phyloP scores from a whole-genome alignment of 192 early-diverging fungal species.

The Phycomyces nitens region DNA sequence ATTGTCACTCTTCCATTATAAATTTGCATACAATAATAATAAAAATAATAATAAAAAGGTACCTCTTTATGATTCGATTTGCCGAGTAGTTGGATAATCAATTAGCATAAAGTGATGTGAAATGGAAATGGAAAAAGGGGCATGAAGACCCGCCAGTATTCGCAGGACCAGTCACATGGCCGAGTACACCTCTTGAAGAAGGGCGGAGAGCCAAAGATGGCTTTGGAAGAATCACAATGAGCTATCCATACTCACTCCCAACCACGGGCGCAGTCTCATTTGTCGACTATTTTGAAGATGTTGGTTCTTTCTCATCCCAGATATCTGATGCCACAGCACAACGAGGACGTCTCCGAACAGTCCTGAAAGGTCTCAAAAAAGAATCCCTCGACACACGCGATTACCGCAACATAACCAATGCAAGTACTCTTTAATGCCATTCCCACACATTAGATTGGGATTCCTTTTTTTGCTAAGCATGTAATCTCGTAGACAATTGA shows the following conservation, averaged over 20 bases:
- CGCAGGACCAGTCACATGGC: too few relatives aligned
- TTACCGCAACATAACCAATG: slow-evolving; percentile 43
- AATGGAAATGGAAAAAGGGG: background rate
- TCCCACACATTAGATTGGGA: background rate
- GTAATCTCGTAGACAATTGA: slow-evolving; percentile 31
- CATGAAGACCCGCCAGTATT: too few relatives aligned
- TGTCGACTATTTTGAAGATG: slow-evolving; percentile 43
- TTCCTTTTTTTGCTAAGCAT: background rate
- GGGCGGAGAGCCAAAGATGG: too few relatives aligned
- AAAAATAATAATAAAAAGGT: too few relatives aligned
- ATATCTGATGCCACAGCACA: slow-evolving; percentile 57
- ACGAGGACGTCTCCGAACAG: slow-evolving; percentile 49
- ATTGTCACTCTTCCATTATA: slow-evolving; percentile 9
- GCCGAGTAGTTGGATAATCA: too few relatives aligned
- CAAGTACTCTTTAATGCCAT: background rate
- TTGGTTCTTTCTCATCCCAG: slow-evolving; percentile 39
- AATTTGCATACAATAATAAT: background rate
- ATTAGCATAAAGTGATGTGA: too few relatives aligned
- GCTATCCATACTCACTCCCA: slow-evolving; percentile 50
- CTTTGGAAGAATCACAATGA: slow-evolving; percentile 24
- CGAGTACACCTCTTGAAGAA: too few relatives aligned
- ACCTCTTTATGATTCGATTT: too few relatives aligned
- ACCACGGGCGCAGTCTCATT: slow-evolving; percentile 56
- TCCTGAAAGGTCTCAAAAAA: slow-evolving; percentile 49
- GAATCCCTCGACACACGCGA: slow-evolving; percentile 42